Conservation (phyloP, 208 protist genomes). For the Angomonas deanei region DNA sequence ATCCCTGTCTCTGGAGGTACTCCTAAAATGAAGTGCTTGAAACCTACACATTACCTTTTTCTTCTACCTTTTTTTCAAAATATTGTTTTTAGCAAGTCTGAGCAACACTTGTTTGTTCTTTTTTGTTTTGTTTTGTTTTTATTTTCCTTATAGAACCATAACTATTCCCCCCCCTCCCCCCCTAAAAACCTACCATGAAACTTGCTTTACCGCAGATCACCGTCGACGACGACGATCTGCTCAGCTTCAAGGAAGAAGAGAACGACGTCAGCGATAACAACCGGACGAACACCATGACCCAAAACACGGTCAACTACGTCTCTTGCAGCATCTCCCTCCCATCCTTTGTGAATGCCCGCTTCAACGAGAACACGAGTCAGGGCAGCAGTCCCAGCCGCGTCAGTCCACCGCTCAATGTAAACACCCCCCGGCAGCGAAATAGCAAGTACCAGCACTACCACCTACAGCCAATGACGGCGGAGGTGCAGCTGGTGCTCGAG, state of each 20-base stretch:
- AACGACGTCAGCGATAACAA: not conserved
- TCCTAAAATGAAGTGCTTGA: too few relatives aligned
- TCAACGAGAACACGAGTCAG: not conserved
- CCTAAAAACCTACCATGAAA: not conserved
- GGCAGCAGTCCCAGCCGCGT: not conserved
- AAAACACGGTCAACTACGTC: too few relatives aligned
- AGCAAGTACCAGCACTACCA: too few relatives aligned
- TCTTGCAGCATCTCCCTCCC: too few relatives aligned
- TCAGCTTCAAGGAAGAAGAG: not conserved
- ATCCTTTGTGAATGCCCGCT: too few relatives aligned
- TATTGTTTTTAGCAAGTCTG: not conserved
- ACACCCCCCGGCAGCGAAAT: slow-evolving; percentile 10
- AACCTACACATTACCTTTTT: slow-evolving; percentile 1
- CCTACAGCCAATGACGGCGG: too few relatives aligned
- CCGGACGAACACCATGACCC: not conserved
- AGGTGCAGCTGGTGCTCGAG: too few relatives aligned
- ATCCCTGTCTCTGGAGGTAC: too few relatives aligned
- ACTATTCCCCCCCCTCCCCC: not conserved
- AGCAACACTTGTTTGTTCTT: not conserved
- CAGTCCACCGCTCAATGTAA: not conserved
- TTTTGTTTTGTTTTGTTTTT: too few relatives aligned
- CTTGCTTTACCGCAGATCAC: not conserved
- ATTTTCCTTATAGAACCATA: not conserved
- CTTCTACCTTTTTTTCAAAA: slow-evolving; percentile 11
- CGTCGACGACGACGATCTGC: not conserved